Base-by-base conservation (phyloP, 1,139 yeast genomes). In the Geotrichum candidum region DNA sequence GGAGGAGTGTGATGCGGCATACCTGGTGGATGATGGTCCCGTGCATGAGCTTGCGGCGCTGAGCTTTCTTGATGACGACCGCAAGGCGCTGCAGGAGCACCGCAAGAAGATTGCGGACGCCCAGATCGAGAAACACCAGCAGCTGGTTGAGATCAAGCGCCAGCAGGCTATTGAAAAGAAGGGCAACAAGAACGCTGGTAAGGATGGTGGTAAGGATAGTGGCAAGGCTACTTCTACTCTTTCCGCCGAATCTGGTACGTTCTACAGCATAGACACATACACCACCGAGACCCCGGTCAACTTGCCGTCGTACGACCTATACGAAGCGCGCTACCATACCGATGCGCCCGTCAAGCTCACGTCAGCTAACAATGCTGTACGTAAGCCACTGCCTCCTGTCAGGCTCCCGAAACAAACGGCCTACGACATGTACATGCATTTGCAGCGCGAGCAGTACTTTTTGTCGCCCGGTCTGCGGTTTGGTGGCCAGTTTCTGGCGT, bases 401-500 rank as follows among this genome's bases (percentile, higher is more conserved):
- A 50, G 56, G 13, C 57, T 57, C 18, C 58, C 64, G 2, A 54
- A 50, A 52, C 53, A 53, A n/a, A 27, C 67, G 1, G 62, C 72
- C 9, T 73, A 71, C 57, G 63, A 68, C 10, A 70, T 82, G 35
- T 83, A 75, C 67, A 74, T 75, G 53, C 72, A 77, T 59, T 73
- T 89, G 55, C 84, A 82, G 63, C 66, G 70, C 0, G 69, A 71
- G 23, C 84, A 53, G 22, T 86, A 80, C 70, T 88, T 72, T 68
- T 66, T 91, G 27, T 80, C 91, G 46, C 97, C 98, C 0, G 99
- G 98, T 0, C 77, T 91, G 53, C 80, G 96, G 64, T 94, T 92
- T 72, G 99, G 99, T 0, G 96, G 96, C 2, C 85, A 86, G 63
- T 90, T 85, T 69, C 83, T 94, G 59, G 91, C 94, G 1, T 94